Base-by-base conservation (phyloP, 768 basidiomycete species). In the Astraeus odoratus region DNA sequence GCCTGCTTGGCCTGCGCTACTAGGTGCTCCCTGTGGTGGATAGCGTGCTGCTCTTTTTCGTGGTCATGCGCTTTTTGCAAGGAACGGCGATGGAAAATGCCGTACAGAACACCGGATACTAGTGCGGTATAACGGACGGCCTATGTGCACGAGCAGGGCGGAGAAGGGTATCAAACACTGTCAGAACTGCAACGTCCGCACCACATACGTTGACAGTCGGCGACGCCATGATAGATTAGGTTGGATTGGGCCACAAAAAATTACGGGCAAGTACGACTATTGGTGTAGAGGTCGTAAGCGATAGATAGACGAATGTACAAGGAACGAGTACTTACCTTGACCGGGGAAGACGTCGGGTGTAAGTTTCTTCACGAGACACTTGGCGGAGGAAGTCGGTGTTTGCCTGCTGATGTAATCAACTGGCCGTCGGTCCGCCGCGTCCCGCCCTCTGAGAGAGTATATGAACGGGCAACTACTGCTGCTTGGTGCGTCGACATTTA, bases 91-190 rank as follows among this genome's bases (percentile, higher is more conserved):
- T 97, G 94, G 59, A 81, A 80, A 65, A 94, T 83, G 61, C 95
- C 95, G 65, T 97, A 98, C 62, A 81, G 67, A 54, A 95, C 77
- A 61, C 95, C 95, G 34, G 81, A 75, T 52, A 84, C 68, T 55
- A 99, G 80, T 41, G 94, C 92, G 16, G 91, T 83, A 68, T 95
- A 98, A 60, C 95, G 88, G 58, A 86, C 85, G 65, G 95, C 95
- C 95, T 94, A 23, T 25, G 10, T 15, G 23, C 12, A 64, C 13
- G 33, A 34, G 18, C 18, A 38, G 15, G 34, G 47, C 37, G 10
- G 13, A 41, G 27, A 16, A 26, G 25, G 13, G 25, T 10, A n/a
- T 22, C 37, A 13, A 26, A 29, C 40, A 42, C n/a, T n/a, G n/a
- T n/a, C n/a, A n/a, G n/a, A n/a, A n/a, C n/a, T n/a, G 34, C 39